These are phyloP conservation scores for Heterobasidion irregulare DNA, from an alignment of 1,284 basidiomycete genomes.

Conservation along the genomic window DNA sequence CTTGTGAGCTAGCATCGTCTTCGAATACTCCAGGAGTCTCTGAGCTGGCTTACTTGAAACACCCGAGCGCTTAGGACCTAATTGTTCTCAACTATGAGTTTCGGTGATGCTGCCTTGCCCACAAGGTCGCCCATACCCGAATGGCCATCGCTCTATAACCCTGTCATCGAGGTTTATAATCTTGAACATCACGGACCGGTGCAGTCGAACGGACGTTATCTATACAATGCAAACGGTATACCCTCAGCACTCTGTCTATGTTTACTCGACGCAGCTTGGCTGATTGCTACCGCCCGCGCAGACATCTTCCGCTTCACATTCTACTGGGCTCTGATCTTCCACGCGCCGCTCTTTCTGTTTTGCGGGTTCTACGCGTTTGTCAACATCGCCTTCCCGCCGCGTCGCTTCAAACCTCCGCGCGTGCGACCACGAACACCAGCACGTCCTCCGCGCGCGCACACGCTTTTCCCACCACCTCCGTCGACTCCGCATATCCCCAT, in stretches of 20 bases:
- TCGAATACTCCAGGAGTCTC: no score
- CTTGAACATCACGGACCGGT: slow-evolving; percentile 28
- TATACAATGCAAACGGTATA: slow-evolving; percentile 24
- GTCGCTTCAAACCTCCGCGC: slow-evolving; percentile 4
- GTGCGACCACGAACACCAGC: background rate
- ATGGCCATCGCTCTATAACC: slow-evolving; percentile 42
- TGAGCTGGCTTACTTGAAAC: no score
- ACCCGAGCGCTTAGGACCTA: no score
- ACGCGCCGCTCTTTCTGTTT: slow-evolving; percentile 61
- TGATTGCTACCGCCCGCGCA: slow-evolving; percentile 18
- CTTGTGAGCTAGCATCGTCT: no score
- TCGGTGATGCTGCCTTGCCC: background rate
- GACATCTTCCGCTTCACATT: slow-evolving; percentile 80
- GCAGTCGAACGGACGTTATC: slow-evolving; percentile 22
- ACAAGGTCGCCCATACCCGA: slow-evolving; percentile 3
- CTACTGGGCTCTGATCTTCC: slow-evolving; percentile 77
- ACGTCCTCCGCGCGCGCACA: background rate
- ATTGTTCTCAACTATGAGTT: background rate
- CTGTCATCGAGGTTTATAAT: slow-evolving; percentile 30
- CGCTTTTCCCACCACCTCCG: no score
- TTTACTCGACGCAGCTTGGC: background rate
- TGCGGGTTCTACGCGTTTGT: slow-evolving; percentile 66
- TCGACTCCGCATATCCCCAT: slow-evolving; percentile 4
- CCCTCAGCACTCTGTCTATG: background rate
- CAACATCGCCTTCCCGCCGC: slow-evolving; percentile 53